A percentile compares a stretch with the other conserved stretches of the same genome.
Conservation (phyloP, 176 grass and related monocot species). For the Cenchrus purpureus region DNA sequence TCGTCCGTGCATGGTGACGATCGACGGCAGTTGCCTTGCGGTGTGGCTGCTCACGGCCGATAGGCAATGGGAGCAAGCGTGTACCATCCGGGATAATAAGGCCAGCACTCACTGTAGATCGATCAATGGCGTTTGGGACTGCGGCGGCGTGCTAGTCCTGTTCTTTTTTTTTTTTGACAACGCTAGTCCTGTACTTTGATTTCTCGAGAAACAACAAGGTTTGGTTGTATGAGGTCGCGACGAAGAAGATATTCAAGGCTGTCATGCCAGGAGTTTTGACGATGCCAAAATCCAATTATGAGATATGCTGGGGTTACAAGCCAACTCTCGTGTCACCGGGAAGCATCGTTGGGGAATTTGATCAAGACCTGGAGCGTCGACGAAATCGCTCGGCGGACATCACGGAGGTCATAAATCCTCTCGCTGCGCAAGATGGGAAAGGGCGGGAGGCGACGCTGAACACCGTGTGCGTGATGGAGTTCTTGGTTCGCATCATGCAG, state of each 20-base stretch:
- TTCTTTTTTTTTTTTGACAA: too few species aligned
- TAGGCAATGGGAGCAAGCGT: background rate
- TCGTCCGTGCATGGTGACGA: background rate
- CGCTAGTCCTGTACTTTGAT: too few species aligned
- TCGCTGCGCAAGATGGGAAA: background rate
- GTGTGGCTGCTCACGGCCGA: background rate
- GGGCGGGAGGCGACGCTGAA: background rate
- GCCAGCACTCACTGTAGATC: background rate
- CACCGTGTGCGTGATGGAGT: slow-evolving; percentile 10
- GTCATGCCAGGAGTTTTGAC: too few species aligned
- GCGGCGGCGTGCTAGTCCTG: too few species aligned
- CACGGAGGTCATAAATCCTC: background rate
- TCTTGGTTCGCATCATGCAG: slow-evolving; percentile 12
- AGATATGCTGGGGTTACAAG: too few species aligned
- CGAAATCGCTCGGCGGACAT: background rate
- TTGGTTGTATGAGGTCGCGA: background rate
- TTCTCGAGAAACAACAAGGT: background rate
- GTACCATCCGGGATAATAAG: too few species aligned
- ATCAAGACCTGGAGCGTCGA: background rate
- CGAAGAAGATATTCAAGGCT: background rate
- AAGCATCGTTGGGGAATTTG: too few species aligned
- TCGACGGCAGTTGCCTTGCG: background rate
- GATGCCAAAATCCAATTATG: background rate
- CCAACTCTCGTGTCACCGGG: too few species aligned
- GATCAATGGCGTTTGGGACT: background rate